Evolutionary conservation across 805 yeast genomes (phyloP).

Genomic region (Vanderwaltozyma yarrowii): DNA sequence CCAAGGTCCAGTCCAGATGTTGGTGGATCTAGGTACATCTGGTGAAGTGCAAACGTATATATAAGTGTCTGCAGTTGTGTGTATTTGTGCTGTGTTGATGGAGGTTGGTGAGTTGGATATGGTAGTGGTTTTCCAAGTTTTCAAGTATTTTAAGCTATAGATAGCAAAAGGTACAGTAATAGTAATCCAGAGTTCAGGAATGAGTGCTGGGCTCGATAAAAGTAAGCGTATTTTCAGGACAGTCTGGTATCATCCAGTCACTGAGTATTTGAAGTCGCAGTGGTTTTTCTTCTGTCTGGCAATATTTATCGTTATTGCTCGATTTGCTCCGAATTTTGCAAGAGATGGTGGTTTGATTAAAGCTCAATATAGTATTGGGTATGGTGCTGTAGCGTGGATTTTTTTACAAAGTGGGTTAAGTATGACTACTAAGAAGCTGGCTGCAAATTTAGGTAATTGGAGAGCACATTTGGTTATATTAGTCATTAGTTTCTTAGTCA

Average conservation of each 20-base stretch:
- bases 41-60: too few species aligned
- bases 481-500: constrained; percentile 57
- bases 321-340: constrained; percentile 74
- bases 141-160: too few species aligned
- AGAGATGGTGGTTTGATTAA: constrained; percentile 68
- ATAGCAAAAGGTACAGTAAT: too few species aligned
- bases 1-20: too few species aligned
- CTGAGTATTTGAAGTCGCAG: constrained; percentile 29
- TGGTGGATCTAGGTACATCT: too few species aligned
- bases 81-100: too few species aligned
- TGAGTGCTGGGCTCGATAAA: too few species aligned
- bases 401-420: constrained; percentile 74
- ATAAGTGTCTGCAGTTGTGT: too few species aligned
- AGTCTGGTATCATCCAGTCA: constrained; percentile 16
- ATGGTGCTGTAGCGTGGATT: constrained; percentile 80
- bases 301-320: constrained; percentile 62
- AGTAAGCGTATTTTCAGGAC: too few species aligned
- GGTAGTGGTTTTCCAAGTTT: too few species aligned
- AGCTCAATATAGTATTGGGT: constrained; percentile 69
- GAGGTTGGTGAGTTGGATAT: too few species aligned
- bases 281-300: constrained; percentile 77
- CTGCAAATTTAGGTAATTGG: constrained; percentile 64
- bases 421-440: constrained; percentile 54
- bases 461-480: constrained; percentile 70
- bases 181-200: too few species aligned